Evolutionary conservation across 2,329 filamentous ascomycete genomes (phyloP).

Genomic region (Anisogramma anomala): DNA sequence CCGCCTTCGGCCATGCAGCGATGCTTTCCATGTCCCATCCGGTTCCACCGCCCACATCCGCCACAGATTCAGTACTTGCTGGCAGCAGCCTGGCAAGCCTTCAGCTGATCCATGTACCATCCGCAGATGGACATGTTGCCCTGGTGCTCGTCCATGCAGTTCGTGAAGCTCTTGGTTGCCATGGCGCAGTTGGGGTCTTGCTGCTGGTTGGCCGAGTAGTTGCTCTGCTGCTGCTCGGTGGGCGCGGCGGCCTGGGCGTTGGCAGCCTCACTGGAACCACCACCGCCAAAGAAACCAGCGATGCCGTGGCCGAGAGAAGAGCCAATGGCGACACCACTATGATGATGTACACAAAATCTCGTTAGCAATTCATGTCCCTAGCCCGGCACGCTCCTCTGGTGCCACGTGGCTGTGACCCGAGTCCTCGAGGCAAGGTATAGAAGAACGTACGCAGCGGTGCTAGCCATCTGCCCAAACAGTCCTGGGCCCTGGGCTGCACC

Average conservation of each 20-base stretch:
- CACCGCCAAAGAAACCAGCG: constrained; percentile 75
- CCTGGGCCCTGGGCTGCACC: constrained; percentile 53
- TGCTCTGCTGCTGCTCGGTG: constrained; percentile 34
- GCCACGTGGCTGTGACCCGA: too few species aligned
- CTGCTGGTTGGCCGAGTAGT: constrained; percentile 42
- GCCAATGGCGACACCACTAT: constrained; percentile 92
- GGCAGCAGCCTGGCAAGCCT: constrained; percentile 72
- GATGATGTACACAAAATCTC: constrained; percentile 6
- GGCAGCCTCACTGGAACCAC: constrained; percentile 41
- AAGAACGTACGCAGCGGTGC: constrained; percentile 87
- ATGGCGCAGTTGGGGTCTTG: constrained; percentile 59
- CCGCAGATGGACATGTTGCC: constrained; percentile 93
- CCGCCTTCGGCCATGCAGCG: not conserved
- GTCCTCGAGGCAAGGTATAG: too few species aligned
- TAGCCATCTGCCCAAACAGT: constrained; percentile 93
- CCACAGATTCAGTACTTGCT: constrained; percentile 48
- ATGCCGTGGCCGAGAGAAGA: constrained; percentile 93
- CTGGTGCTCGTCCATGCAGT: constrained; percentile 90
- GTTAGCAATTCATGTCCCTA: too few species aligned
- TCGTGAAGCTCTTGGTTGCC: constrained; percentile 76
- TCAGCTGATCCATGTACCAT: constrained; percentile 96
- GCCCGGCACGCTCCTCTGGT: too few species aligned
- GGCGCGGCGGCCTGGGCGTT: constrained; percentile 41
- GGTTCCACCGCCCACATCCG: not conserved
- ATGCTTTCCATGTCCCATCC: constrained; percentile 2